Percentiles rank a stretch among this genome's conserved stretches.
Evolutionary conservation across 202 grass and related monocot genomes (phyloP).

Genomic region (Panicum virgatum): DNA sequence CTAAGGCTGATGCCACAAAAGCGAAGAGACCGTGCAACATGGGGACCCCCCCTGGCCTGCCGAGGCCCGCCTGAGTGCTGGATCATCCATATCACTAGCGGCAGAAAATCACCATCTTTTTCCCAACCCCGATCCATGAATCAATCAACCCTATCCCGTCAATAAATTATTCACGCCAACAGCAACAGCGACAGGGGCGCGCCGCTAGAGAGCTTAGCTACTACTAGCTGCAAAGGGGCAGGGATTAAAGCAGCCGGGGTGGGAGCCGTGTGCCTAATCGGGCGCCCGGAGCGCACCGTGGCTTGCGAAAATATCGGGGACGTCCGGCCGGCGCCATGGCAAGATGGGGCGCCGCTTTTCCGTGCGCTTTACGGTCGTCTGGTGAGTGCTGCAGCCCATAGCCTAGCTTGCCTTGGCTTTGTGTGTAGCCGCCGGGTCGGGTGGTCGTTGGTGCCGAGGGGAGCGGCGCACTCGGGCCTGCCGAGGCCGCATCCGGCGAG

Average conservation of each 20-base stretch:
- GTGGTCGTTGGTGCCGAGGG: background rate
- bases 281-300: background rate
- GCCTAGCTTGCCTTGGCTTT: background rate
- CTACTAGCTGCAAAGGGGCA: background rate
- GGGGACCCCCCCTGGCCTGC: conserved; percentile 27
- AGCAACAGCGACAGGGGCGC: conserved; percentile 25
- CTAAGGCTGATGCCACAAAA: background rate
- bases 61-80: conserved; percentile 17
- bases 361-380: background rate
- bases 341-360: conserved; percentile 13
- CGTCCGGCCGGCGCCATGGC: background rate
- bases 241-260: conserved; percentile 1
- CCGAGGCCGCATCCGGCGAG: conserved; percentile 17
- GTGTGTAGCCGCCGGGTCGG: background rate
- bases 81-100: conserved; percentile 39
- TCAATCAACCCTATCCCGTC: conserved; percentile 3
- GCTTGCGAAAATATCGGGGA: background rate
- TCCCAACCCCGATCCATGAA: background rate
- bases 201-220: background rate
- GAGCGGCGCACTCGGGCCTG: conserved; percentile 6
- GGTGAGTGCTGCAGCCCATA: background rate
- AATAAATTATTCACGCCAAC: conserved; percentile 29
- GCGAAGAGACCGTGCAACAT: background rate
- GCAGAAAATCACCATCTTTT: conserved; percentile 13
- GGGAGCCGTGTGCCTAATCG: conserved; percentile 21